Percentiles rank a stretch among this genome's conserved stretches.
phyloP scores from a whole-genome alignment of 1,284 basidiomycete species.

The Rhodotorula sp. region DNA sequence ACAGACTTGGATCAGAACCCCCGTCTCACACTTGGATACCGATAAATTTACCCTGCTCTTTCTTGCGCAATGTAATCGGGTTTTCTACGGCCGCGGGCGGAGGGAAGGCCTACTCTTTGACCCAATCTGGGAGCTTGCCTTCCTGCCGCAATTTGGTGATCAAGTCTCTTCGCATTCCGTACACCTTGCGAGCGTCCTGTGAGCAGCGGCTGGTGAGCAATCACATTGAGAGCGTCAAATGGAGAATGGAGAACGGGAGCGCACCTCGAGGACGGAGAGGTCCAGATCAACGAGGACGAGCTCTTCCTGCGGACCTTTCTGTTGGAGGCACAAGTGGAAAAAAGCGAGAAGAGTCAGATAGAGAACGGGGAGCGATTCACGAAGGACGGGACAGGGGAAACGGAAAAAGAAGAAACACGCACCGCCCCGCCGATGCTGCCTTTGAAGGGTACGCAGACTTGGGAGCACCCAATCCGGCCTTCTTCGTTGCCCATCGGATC shows the following conservation, averaged over 20 bases:
- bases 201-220: neutral
- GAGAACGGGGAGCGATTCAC: neutral
- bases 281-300: constrained; percentile 41
- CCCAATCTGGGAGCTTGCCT: constrained; percentile 12
- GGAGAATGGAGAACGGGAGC: neutral
- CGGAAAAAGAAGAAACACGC: neutral
- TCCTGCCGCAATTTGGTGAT: constrained; percentile 2
- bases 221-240: neutral
- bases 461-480: constrained; percentile 37
- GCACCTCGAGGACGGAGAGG: constrained; percentile 31
- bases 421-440: constrained; percentile 35
- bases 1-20: no score
- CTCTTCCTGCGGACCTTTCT: constrained; percentile 35
- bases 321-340: neutral
- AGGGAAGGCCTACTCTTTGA: neutral
- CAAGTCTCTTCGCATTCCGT: constrained; percentile 39
- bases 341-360: neutral
- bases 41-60: no score
- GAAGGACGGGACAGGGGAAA: neutral
- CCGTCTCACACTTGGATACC: no score
- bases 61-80: no score
- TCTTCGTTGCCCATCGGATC: constrained; percentile 20
- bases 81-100: no score
- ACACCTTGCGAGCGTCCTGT: constrained; percentile 42
- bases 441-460: constrained; percentile 41